Base-by-base conservation (phyloP, 2,329 filamentous ascomycete species). In the Colletotrichum cereale region DNA sequence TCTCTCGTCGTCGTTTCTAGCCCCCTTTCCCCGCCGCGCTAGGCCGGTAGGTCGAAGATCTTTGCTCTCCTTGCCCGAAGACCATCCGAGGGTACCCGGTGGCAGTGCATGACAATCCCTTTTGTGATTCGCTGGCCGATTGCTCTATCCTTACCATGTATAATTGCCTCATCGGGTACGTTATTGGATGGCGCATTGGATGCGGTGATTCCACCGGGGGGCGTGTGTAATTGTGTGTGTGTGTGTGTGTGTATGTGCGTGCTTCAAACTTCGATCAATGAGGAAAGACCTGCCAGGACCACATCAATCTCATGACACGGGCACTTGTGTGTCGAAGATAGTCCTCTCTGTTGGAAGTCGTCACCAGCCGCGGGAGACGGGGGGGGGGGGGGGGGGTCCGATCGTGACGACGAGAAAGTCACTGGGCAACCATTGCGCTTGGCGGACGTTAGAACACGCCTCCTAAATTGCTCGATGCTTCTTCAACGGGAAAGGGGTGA, bases 1-100 rank as follows among this genome's bases (percentile, higher is more conserved):
- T 34, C 38, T 34, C 58, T 34, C 5, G 24, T 24, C 5, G 24
- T 24, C 52, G 50, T 18, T 48, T 68, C 31, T 52, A 47, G 44
- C 26, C 42, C 26, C 52, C 40, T 50, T 53, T 67, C 68, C 64
- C 68, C 57, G 64, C 57, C 68, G 50, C 68, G 68, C 68, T 71
- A 71, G 48, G 36, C 53, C 47, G 53, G 53, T 55, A 66, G 66
- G 36, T 38, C 57, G 68, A 62, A 67, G 64, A 67, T 71, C 68
- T 62, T 42, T 67, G 61, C 31, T 65, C 61, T 14, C 44, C 7
- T 66, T 56, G 36, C 34, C 56, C 44, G 64, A 52, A 71, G 34
- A 52, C 64, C 40, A 47, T 52, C 57, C 52, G 44, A 62, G 57
- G 36, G 52, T 52, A 52, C 29, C 42, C 64, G 42, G 64, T 67